Base-by-base conservation (phyloP, 345 rosid species). In the Salix viminalis region DNA sequence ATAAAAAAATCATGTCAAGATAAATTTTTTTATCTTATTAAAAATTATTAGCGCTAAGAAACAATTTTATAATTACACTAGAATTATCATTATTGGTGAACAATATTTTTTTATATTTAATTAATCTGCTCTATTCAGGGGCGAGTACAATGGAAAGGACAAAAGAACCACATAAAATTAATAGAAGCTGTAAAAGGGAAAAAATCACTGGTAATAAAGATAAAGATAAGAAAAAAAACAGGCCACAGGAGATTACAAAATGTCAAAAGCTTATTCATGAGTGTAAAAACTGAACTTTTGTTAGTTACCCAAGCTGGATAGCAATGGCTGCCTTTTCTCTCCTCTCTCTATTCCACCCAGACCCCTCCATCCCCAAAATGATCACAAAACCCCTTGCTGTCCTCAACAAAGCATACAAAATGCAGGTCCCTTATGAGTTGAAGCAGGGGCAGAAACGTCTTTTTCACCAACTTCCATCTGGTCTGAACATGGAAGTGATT, bases 391-490 rank as follows among this genome's bases (percentile, higher is more conserved):
- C 92, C 79, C 66, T 71, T 14, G 83, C 90, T n/a, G 75, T 82
- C 67, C 84, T 84, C 71, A 73, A 70, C 24, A 75, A 79, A 30
- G 13, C 83, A 28, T 41, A 44, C 7, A 85, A 36, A 81, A 75
- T 78, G 75, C 36, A 75, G 50, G 82, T 81, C 21, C 89, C 90
- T 0, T 94, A 85, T 74, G 84, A 86, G 73, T 88, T 91, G 77
- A 90, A 85, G 80, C 79, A 76, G 69, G 95, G 94, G 44, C 94
- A 92, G 85, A 76, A 23, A 21, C 98, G 93, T 79, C 81, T 84
- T 82, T 86, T 88, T 60, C 94, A 91, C 77, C 79, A 85, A 85
- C 97, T 94, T 19, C 91, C 95, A 2, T 90, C 97, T 76, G 97
- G 99, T 69, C 77, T 89, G 75, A 89, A 86, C 81, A 80, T 92